Evolutionary conservation across 2,329 filamentous ascomycete species (phyloP).

Genomic region (Aspergillus sp.): DNA sequence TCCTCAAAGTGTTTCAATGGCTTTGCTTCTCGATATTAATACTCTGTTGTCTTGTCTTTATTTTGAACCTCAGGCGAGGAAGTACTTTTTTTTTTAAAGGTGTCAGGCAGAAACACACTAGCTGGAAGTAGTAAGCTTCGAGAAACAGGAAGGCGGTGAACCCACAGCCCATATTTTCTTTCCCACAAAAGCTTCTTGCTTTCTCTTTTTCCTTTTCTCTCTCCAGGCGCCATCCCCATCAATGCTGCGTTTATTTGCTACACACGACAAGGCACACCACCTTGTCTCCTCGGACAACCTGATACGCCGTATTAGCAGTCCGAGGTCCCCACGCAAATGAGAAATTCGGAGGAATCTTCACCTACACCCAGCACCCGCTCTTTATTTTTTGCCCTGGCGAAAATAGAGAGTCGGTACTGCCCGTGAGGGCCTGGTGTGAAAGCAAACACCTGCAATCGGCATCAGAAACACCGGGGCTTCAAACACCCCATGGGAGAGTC

Average conservation of each 20-base stretch:
- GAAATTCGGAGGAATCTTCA: constrained; percentile 99
- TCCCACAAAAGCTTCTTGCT: constrained; percentile 9
- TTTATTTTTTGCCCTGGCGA: constrained; percentile 19
- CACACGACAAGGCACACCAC: constrained; percentile 53
- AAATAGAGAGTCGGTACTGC: constrained; percentile 46
- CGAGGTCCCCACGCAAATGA: constrained; percentile 61
- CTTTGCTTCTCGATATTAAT: no score
- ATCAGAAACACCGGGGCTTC: constrained; percentile 80
- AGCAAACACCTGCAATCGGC: constrained; percentile 66
- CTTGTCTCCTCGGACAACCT: constrained; percentile 16
- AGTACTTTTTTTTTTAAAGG: not conserved
- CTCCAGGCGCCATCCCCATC: constrained; percentile 70
- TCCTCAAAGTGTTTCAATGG: no score
- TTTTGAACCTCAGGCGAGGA: no score
- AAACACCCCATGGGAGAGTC: constrained; percentile 72
- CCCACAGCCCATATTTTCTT: not conserved
- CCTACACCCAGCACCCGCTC: constrained; percentile 33
- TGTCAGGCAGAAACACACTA: not conserved
- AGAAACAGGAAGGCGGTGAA: constrained; percentile 2
- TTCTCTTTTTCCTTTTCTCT: constrained; percentile 31
- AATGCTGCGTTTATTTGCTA: constrained; percentile 96
- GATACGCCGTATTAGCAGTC: constrained; percentile 4
- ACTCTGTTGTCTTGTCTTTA: no score
- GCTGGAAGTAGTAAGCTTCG: not conserved
- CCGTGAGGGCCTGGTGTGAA: constrained; percentile 81